A percentile compares a stretch with the other conserved stretches of the same genome.
Evolutionary conservation across 2,329 filamentous ascomycete genomes (phyloP).

Genomic region (Metarhizium rileyi): DNA sequence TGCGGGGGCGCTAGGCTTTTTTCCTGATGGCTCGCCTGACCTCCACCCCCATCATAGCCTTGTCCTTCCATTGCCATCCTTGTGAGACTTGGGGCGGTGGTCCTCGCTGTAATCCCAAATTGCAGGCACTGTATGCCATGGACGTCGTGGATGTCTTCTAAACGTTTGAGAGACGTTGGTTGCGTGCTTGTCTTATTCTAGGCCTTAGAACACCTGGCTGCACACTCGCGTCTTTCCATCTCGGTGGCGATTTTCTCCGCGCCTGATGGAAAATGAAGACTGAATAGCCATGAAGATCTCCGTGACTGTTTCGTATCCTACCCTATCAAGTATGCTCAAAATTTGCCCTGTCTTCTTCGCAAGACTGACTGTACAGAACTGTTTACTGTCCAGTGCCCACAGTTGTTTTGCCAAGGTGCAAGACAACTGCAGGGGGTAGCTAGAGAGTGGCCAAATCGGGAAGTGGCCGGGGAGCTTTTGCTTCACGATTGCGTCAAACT

Average conservation of each 20-base stretch:
- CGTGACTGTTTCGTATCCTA: background rate
- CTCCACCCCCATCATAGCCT: background rate
- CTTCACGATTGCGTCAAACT: background rate
- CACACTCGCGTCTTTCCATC: background rate
- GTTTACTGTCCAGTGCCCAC: background rate
- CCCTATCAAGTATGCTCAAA: background rate
- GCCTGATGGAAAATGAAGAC: background rate
- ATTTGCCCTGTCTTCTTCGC: background rate
- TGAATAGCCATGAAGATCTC: background rate
- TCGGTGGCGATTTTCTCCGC: background rate
- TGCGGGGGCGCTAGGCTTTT: conserved; percentile 10
- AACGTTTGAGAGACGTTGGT: background rate
- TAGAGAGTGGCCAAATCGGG: background rate
- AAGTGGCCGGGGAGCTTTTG: background rate
- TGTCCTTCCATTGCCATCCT: background rate
- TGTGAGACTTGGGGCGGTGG: background rate
- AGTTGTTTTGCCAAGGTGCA: background rate
- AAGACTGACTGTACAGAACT: background rate
- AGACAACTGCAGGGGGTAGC: background rate
- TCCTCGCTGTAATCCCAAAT: background rate
- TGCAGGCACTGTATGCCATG: conserved; percentile 1
- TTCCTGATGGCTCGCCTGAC: background rate
- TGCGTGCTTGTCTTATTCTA: background rate
- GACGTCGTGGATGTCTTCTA: background rate
- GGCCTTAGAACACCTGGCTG: background rate